Conservation (phyloP, 2,329 filamentous ascomycete species). For the Scopulariopsis brevicaulis region DNA sequence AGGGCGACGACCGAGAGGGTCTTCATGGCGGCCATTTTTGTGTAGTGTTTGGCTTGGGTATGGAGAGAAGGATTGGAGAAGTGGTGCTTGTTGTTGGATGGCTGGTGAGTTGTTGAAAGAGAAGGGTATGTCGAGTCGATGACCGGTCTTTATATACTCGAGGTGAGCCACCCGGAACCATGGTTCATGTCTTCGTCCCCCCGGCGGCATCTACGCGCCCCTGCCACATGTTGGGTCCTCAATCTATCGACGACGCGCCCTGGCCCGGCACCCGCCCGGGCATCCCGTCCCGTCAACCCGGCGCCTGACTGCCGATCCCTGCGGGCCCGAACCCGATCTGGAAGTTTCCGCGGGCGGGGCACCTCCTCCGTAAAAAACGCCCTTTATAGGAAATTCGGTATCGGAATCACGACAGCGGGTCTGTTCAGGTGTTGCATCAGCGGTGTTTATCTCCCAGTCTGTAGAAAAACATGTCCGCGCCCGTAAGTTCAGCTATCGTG, state of each 20-base stretch:
- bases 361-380: no score
- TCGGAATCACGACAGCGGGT: no score
- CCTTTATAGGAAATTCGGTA: no score
- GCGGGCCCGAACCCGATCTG: not conserved
- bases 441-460: no score
- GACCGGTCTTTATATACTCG: not conserved
- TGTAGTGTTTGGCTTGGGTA: not conserved
- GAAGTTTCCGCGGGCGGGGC: not conserved
- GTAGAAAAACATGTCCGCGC: no score
- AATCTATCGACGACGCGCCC: not conserved
- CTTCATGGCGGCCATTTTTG: not conserved
- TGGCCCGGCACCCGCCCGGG: not conserved
- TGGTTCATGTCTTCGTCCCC: not conserved
- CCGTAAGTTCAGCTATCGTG: no score
- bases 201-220: no score
- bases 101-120: not conserved
- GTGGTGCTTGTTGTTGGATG: not conserved
- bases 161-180: not conserved
- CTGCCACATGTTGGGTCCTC: not conserved
- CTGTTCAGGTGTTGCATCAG: no score
- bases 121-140: not conserved
- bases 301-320: not conserved
- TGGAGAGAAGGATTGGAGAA: not conserved
- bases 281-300: not conserved
- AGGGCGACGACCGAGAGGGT: slow-evolving; percentile 7